Percentiles rank a stretch among this genome's conserved stretches.
Conservation (phyloP, 164 flowering plant species). For the Vitis amurensis region DNA sequence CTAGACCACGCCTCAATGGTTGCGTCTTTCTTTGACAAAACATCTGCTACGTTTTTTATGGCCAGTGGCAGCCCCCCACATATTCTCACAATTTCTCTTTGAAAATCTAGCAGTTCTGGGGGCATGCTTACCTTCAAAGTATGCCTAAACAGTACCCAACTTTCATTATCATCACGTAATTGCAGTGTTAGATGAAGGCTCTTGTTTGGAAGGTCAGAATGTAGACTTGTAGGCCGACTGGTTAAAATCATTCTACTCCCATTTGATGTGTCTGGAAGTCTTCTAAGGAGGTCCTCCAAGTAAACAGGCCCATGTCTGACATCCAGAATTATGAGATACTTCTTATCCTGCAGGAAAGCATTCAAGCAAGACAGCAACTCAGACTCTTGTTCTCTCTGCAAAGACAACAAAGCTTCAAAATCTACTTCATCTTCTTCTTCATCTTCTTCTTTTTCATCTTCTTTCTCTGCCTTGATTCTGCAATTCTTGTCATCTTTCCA, state of each 20-base stretch:
- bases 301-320: neutral
- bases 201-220: neutral
- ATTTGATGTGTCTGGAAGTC: neutral
- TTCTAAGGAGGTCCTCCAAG: neutral
- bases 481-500: too few species aligned
- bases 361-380: too few species aligned
- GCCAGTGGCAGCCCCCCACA: neutral
- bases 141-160: constrained; percentile 2
- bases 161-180: constrained; percentile 3
- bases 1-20: neutral
- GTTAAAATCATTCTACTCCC: constrained; percentile 1
- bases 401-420: too few species aligned
- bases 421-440: too few species aligned
- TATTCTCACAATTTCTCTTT: neutral
- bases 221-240: neutral
- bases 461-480: too few species aligned
- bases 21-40: neutral
- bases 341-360: neutral
- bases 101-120: neutral
- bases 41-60: neutral
- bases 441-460: too few species aligned
- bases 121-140: too few species aligned
- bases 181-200: neutral
- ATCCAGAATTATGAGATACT: neutral
- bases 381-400: too few species aligned